Evolutionary conservation across 2,329 filamentous ascomycete species (phyloP), one percentile per base, ranked within the genome.

Genomic region (Alternaria ventricosa): DNA sequence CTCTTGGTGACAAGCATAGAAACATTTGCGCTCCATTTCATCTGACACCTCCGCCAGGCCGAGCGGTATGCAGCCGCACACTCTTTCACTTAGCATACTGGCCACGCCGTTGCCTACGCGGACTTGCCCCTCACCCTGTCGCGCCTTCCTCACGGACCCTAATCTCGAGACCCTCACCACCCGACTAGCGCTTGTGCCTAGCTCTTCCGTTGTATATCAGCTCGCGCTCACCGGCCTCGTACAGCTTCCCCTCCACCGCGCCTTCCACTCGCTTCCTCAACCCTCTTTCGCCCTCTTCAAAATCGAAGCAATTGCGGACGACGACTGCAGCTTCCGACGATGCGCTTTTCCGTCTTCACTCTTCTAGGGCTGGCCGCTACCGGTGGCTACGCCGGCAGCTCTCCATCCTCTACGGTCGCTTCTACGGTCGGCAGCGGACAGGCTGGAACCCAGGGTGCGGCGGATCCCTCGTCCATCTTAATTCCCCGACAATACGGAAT

Each of bases 361-460:
- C 27, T 51, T 6, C 22, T 53, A 22, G 54, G 22, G 36, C 46
- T 61, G 36, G 12, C 25, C 25, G 27, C 53, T 23, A 55, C 36
- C 15, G 33, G 45, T 20, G 36, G 45, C 45, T 25, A 27, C 10
- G 54, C 46, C 27, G 20, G 33, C 36, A 46, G 15, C 27, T 27
- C n/a, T 3, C 25, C 23, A 5, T 13, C 44, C 11, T 36, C 43
- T 12, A 41, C 55, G 18, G 58, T 58, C 3, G 30, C 61, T 20
- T 62, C 69, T 1, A 51, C 64, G 4, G 54, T 65, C n/a, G 33
- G 36, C 36, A 41, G 36, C 36, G 36, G 36, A 43, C 30, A 36
- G 25, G 23, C 57, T 60, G 55, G 5, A n/a, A 50, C 8, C 15
- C 27, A 43, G 22, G 36, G 25, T 28, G 20, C n/a, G 13, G 30